A percentile compares a stretch with the other conserved stretches of the same genome.
phyloP scores from a whole-genome alignment of 1,284 basidiomycete species.

The Xerocomus nothofagi region DNA sequence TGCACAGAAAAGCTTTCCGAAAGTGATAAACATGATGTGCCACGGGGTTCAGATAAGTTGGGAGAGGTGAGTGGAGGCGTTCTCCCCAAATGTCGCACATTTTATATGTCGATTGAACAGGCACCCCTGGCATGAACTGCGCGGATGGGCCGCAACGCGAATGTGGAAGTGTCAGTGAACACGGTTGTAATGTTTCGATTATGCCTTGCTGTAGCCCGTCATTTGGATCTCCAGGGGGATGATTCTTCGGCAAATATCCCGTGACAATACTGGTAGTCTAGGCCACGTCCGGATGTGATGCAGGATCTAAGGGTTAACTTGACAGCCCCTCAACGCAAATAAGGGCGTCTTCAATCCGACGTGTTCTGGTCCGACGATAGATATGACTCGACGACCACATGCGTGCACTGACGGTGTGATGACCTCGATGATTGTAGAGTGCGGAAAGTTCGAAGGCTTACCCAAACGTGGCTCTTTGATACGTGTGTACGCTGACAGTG shows the following conservation, averaged over 20 bases:
- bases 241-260: not conserved
- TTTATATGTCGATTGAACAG: constrained; percentile 9
- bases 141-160: not conserved
- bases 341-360: too few species aligned
- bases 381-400: not conserved
- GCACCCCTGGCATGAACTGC: not conserved
- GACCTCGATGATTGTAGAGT: not conserved
- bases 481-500: too few species aligned
- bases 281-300: too few species aligned
- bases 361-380: not conserved
- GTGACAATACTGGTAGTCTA: not conserved
- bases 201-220: too few species aligned
- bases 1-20: constrained; percentile 9
- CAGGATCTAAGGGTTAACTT: not conserved
- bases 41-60: too few species aligned
- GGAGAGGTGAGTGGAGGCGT: not conserved
- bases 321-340: not conserved
- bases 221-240: not conserved
- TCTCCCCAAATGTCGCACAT: not conserved
- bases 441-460: not conserved
- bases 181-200: not conserved
- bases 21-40: constrained; percentile 9
- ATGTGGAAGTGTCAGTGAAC: not conserved
- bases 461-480: not conserved
- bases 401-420: not conserved